Evolutionary conservation across 306 rosid species (phyloP), one percentile per base, ranked within the genome.

Genomic region (Sicyos edulis): DNA sequence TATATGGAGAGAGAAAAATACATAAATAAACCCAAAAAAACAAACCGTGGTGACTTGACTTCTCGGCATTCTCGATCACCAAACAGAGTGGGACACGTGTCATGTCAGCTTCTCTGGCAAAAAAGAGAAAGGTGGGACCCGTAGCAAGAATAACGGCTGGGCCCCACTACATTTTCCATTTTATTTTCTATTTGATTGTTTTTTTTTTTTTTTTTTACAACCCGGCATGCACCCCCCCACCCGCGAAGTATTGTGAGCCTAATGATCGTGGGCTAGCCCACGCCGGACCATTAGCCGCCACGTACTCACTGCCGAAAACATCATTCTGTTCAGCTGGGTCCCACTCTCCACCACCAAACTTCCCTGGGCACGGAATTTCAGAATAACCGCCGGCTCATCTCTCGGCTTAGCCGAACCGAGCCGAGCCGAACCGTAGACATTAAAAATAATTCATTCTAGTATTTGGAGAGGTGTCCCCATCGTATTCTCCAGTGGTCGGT

Each of bases 381-480:
- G 44, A 42, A 11, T 26, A 34, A 66, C 54, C 68, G 8, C n/a
- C 54, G 17, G 24, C 49, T 17, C 47, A n/a, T 64, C 51, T 15
- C 53, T 67, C 56, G 57, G 59, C 64, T 80, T 16, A 55, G 73
- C 80, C 53, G 53, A 37, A 29, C 17, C 14, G 64, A 20, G 61
- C 60, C 17, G 63, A 54, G 72, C 67, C 24, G 53, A 52, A 9
- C 17, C 3, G n/a, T 8, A 59, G 26, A 59, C 16, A 22, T 61
- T 29, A n/a, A 34, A 60, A 29, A 11, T n/a, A 53, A 58, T 58
- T 57, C 1, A 65, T 44, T 44, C 10, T 17, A 13, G 86, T 83
- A 83, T 86, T 85, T 82, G 96, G 96, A 82, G 96, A 84, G 81
- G 79, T 71, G 96, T 89, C 90, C 4, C 85, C 69, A 20, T 87